Base-by-base conservation (phyloP, 148 eudicot genomes). In the Vaccinium darrowii region DNA sequence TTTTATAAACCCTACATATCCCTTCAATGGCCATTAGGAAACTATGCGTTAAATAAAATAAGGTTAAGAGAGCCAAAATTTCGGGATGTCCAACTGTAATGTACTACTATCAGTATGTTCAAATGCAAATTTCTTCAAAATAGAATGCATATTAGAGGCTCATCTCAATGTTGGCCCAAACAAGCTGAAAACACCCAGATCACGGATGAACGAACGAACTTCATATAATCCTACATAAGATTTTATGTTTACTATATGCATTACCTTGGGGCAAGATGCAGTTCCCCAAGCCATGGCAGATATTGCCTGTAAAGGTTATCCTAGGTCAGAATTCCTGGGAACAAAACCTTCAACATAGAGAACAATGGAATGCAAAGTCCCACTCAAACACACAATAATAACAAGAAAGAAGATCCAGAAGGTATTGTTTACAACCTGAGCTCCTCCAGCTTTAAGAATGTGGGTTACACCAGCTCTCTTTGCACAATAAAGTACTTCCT, bases 271-370 rank as follows among this genome's bases (percentile, higher is more conserved):
- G 86, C 99, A 97, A 72, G 98, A 95, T 36, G 92, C 81, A n/a
- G 99, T 97, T 67, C 99, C 99, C 99, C 99, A 97, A 54, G 99
- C 99, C 99, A 97, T 95, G 87, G 99, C 99, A 91, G 98, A 87
- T 84, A 97, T 95, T 58, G 99, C 99, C 98, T 95, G 87, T 80
- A 88, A 88, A 86, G 83, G 54, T 69, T 43, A 79, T 50, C 74
- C 85, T 3, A 76, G n/a, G 73, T 83, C 54, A 77, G 30, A 79
- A 36, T 7, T 78, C 47, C 52, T 10, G 19, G 39, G 16, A 84
- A 74, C 79, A 74, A 47, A 72, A 73, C 7, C 33, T 74, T 51
- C 50, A 39, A 83, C 33, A 56, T 71, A 67, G 65, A 76, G 36
- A 58, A 74, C 65, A 78, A 30, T 18, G 80, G 49, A 60, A 65